These are phyloP conservation scores for Ampelocalamus luodianensis DNA, from an alignment of 176 grass and related monocot species.

Conservation along the genomic window DNA sequence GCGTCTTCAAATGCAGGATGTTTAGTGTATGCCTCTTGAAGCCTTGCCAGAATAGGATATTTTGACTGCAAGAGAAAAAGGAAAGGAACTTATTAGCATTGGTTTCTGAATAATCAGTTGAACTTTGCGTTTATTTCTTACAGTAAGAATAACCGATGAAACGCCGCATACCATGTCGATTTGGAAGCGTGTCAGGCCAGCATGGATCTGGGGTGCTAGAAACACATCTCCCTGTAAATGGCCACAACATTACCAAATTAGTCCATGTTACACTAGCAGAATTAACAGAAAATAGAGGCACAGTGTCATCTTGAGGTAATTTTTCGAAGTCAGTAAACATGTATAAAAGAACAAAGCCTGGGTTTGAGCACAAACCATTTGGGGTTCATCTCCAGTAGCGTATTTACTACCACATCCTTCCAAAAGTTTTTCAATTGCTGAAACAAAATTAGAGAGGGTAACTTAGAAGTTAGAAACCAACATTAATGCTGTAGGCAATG, in stretches of 20 bases:
- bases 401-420: slow-evolving; percentile 72
- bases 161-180: slow-evolving; percentile 62
- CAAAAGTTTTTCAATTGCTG: slow-evolving; percentile 82
- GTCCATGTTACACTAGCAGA: background rate
- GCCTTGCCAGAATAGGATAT: slow-evolving; percentile 1
- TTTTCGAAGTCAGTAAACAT: slow-evolving; percentile 1
- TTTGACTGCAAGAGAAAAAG: background rate
- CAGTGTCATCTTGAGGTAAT: background rate
- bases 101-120: background rate
- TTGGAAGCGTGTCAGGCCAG: slow-evolving; percentile 49
- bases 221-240: slow-evolving; percentile 65
- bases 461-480: too few relatives aligned
- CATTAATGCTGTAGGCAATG: too few relatives aligned
- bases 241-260: slow-evolving; percentile 20
- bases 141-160: slow-evolving; percentile 8
- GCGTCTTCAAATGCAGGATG: slow-evolving; percentile 30
- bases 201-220: slow-evolving; percentile 68
- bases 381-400: slow-evolving; percentile 73
- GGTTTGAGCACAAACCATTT: slow-evolving; percentile 66
- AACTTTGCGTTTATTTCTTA: background rate
- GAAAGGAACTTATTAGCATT: background rate
- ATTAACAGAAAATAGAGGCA: background rate
- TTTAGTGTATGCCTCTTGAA: background rate
- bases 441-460: slow-evolving; percentile 12
- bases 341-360: slow-evolving; percentile 28